Conservation (phyloP, 2,329 filamentous ascomycete species). For the Zarea fungicola region DNA sequence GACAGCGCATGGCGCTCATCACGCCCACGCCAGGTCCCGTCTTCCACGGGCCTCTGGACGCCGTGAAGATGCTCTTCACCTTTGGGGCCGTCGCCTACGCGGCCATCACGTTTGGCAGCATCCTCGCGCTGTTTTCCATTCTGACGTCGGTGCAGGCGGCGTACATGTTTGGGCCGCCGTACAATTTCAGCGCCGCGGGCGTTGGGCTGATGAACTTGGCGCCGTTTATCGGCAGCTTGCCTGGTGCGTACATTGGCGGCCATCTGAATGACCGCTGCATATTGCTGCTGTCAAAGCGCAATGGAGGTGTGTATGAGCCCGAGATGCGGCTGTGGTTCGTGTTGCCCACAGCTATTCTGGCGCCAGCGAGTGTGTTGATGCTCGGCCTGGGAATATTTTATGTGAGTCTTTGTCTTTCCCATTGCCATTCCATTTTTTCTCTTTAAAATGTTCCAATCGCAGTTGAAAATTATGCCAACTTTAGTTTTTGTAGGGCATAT, state of each 20-base stretch:
- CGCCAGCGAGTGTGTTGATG: slow-evolving; percentile 2
- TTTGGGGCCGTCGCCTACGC: slow-evolving; percentile 35
- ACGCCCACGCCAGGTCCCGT: slow-evolving; percentile 20
- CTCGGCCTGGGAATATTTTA: slow-evolving; percentile 1
- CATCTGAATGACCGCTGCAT: slow-evolving; percentile 32
- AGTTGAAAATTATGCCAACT: background rate
- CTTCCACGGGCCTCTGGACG: slow-evolving; percentile 30
- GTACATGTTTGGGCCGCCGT: slow-evolving; percentile 26
- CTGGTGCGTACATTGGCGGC: slow-evolving; percentile 29
- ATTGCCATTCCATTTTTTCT: background rate
- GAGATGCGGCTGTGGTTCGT: slow-evolving; percentile 37
- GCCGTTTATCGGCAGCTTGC: slow-evolving; percentile 32
- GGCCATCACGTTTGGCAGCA: slow-evolving; percentile 30
- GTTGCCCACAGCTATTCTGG: slow-evolving; percentile 1
- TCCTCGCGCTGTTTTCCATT: slow-evolving; percentile 33
- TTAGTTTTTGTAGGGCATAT: background rate
- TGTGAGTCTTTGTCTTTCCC: background rate
- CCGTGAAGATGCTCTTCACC: slow-evolving; percentile 29
- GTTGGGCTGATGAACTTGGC: slow-evolving; percentile 36
- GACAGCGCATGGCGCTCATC: slow-evolving; percentile 33
- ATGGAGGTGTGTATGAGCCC: slow-evolving; percentile 37
- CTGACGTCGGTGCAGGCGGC: slow-evolving; percentile 19
- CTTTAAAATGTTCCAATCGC: too few relatives aligned
- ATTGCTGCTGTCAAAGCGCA: slow-evolving; percentile 28
- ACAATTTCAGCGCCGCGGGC: slow-evolving; percentile 32